Conservation (phyloP, 768 basidiomycete genomes). For the Rhizopogon sp. region DNA sequence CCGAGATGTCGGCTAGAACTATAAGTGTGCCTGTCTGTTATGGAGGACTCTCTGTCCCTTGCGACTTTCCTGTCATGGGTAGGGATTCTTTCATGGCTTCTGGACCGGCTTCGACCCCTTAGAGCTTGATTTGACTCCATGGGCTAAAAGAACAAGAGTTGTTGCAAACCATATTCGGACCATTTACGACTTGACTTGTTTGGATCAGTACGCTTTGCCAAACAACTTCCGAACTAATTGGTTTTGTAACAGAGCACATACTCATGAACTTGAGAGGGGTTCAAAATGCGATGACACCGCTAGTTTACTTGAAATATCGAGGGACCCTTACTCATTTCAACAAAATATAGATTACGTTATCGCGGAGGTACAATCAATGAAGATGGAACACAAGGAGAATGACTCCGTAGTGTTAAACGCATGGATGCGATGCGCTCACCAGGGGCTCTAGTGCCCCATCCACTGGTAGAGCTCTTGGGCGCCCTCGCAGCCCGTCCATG, state of each 20-base stretch:
- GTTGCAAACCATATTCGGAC: not conserved
- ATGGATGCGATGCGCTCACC: constrained; percentile 7
- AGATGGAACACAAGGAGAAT: not conserved
- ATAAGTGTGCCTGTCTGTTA: not conserved
- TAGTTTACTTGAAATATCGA: no score
- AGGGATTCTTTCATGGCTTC: constrained; percentile 5
- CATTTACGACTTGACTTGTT: constrained; percentile 12
- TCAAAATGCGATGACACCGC: no score
- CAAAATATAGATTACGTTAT: no score
- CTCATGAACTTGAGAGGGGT: no score
- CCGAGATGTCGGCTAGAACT: not conserved
- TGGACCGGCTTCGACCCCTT: constrained; percentile 16
- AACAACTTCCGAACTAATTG: constrained; percentile 14
- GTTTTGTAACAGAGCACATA: no score
- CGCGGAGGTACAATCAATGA: not conserved
- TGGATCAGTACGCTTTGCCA: constrained; percentile 21
- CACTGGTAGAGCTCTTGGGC: constrained; percentile 16
- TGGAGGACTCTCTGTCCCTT: not conserved
- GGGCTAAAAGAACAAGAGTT: not conserved
- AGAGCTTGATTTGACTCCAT: constrained; percentile 20
- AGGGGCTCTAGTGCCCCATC: constrained; percentile 24
- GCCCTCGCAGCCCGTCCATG: not conserved
- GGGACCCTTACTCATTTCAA: no score
- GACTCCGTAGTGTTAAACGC: no score
- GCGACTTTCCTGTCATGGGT: not conserved